phyloP scores from a whole-genome alignment of 345 rosid genomes.

The Pistacia atlantica region DNA sequence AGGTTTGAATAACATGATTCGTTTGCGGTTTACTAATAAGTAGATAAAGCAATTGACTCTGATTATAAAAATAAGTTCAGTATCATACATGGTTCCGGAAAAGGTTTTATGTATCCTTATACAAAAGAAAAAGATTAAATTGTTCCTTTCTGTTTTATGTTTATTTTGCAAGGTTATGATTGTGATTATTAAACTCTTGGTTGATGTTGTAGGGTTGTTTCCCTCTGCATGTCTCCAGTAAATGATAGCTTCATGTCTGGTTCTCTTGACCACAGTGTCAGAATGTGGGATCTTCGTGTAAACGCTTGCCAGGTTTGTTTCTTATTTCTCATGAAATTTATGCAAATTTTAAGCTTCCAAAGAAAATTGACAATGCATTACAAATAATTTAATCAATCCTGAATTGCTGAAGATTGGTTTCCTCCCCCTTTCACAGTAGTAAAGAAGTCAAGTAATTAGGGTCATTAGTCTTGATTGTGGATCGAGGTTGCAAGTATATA shows the following conservation, averaged over 20 bases:
- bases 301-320: conserved; percentile 96
- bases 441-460: neutral
- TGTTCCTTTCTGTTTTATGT: neutral
- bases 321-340: conserved; percentile 7
- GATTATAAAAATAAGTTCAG: neutral
- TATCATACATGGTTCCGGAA: neutral
- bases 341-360: neutral
- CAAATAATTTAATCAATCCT: neutral
- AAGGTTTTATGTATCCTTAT: neutral
- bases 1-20: conserved; percentile 43
- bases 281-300: conserved; percentile 99
- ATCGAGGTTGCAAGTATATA: neutral
- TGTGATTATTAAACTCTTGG: conserved; percentile 13
- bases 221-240: conserved; percentile 95
- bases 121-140: neutral
- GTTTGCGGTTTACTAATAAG: neutral
- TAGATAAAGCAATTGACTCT: neutral
- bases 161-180: neutral
- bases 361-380: neutral
- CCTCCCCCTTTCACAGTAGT: neutral
- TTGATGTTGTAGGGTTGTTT: conserved; percentile 69
- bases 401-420: neutral
- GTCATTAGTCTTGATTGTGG: neutral
- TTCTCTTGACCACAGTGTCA: conserved; percentile 85
- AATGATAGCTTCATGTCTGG: conserved; percentile 99